A percentile compares a stretch with the other conserved stretches of the same genome.
Conservation (phyloP, 345 rosid species). For the Gossypium australe region DNA sequence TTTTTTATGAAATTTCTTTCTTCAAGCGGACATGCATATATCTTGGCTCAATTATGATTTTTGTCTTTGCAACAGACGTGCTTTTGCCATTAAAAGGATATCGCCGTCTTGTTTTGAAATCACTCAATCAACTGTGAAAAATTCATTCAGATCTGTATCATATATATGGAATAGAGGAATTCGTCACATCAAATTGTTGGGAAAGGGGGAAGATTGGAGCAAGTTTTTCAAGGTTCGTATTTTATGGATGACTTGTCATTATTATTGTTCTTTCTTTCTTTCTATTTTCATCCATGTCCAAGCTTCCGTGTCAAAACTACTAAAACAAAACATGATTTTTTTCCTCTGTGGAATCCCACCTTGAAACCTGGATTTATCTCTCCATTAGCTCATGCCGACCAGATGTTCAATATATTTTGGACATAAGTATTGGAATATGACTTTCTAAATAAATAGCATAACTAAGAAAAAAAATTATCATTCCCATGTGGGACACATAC, state of each 20-base stretch:
- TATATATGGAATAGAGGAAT: conserved; percentile 54
- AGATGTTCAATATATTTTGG: too few species aligned
- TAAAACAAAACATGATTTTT: not conserved
- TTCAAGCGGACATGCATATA: not conserved
- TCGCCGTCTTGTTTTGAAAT: conserved; percentile 50
- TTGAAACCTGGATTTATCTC: too few species aligned
- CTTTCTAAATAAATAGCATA: too few species aligned
- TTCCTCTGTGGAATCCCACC: too few species aligned
- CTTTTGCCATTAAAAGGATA: conserved; percentile 39
- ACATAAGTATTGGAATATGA: too few species aligned
- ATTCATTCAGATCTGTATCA: conserved; percentile 39
- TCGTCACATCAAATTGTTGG: conserved; percentile 32
- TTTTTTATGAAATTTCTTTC: not conserved
- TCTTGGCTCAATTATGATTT: not conserved
- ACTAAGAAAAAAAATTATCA: too few species aligned
- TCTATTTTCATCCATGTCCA: not conserved
- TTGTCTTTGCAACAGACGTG: conserved; percentile 43
- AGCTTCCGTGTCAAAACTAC: not conserved
- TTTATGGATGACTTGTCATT: not conserved
- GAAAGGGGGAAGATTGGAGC: conserved; percentile 62
- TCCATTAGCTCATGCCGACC: too few species aligned
- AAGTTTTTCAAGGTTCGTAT: conserved; percentile 56
- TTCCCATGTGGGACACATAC: too few species aligned
- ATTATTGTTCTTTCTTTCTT: not conserved
- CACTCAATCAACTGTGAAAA: conserved; percentile 39